Percentiles rank a stretch among this genome's conserved stretches.
phyloP scores from a whole-genome alignment of 2,329 filamentous ascomycete species.

The Pyrenophora teres region DNA sequence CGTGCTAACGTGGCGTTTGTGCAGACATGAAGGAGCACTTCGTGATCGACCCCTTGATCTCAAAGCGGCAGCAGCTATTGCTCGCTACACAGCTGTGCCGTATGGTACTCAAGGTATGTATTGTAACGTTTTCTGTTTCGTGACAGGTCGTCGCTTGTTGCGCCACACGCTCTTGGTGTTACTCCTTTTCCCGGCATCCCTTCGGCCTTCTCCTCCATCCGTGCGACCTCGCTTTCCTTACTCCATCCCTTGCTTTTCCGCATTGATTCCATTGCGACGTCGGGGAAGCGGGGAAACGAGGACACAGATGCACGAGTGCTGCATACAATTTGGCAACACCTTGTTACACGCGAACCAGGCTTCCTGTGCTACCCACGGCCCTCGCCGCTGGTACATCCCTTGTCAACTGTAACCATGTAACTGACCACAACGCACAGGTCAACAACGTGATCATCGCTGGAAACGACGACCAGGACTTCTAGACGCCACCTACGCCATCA shows the following conservation, averaged over 20 bases:
- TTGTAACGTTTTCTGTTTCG: conserved; percentile 25
- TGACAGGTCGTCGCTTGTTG: conserved; percentile 13
- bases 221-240: conserved; percentile 12
- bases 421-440: conserved; percentile 50
- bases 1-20: conserved; percentile 32
- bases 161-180: conserved; percentile 9
- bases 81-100: conserved; percentile 96
- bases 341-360: conserved; percentile 28
- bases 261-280: conserved; percentile 8
- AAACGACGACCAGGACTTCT: conserved; percentile 85
- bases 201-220: conserved; percentile 12
- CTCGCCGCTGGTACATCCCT: conserved; percentile 12
- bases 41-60: conserved; percentile 97
- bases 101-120: conserved; percentile 69
- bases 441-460: conserved; percentile 96
- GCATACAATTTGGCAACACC: conserved; percentile 15
- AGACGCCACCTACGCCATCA: conserved; percentile 35
- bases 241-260: conserved; percentile 17
- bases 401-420: not conserved
- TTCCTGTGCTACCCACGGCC: conserved; percentile 1
- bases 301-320: conserved; percentile 10
- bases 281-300: conserved; percentile 30
- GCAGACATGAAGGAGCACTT: conserved; percentile 95
- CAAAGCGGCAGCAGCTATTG: conserved; percentile 95
- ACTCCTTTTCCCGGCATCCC: conserved; percentile 12